Evolutionary conservation across 805 yeast genomes (phyloP).

Genomic region (Starmerella lactis-condensi): DNA sequence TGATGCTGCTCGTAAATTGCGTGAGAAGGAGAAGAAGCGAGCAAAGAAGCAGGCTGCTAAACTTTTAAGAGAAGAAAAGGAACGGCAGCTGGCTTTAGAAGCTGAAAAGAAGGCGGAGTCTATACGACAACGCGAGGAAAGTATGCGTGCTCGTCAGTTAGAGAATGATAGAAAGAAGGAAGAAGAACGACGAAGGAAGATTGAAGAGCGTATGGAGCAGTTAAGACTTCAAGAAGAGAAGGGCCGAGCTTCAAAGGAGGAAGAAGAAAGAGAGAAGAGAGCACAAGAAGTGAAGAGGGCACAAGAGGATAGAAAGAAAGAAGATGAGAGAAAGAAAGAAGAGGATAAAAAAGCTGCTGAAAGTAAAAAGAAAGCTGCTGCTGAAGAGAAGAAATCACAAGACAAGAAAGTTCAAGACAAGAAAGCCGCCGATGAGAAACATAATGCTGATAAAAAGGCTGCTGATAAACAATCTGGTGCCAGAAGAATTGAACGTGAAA

Average conservation of each 20-base stretch:
- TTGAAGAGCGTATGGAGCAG: conserved; percentile 20
- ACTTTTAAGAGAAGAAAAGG: conserved; percentile 26
- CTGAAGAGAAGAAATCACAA: conserved; percentile 8
- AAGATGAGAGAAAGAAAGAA: conserved; percentile 11
- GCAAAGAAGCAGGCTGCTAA: conserved; percentile 26
- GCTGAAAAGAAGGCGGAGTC: conserved; percentile 19
- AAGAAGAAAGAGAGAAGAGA: conserved; percentile 13
- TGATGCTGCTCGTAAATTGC: conserved; percentile 22
- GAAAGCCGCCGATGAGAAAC: conserved; percentile 2
- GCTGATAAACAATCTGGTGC: too few relatives aligned
- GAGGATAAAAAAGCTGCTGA: conserved; percentile 18
- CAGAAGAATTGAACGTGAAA: too few relatives aligned
- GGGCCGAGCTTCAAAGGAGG: neutral
- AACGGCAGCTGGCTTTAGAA: conserved; percentile 22
- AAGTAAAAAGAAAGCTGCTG: conserved; percentile 15
- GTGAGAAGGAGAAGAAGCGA: conserved; percentile 27
- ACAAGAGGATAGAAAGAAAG: conserved; percentile 6
- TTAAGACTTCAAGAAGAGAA: conserved; percentile 15
- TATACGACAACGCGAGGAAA: conserved; percentile 13
- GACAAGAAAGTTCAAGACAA: conserved; percentile 3
- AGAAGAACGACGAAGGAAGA: conserved; percentile 18
- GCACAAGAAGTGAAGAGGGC: conserved; percentile 14
- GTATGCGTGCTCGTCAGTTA: conserved; percentile 12
- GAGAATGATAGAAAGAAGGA: conserved; percentile 18
- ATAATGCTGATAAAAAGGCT: neutral